Evolutionary conservation across 164 flowering plant genomes (phyloP), one percentile per base, ranked within the genome.

Genomic region (Santalum album): DNA sequence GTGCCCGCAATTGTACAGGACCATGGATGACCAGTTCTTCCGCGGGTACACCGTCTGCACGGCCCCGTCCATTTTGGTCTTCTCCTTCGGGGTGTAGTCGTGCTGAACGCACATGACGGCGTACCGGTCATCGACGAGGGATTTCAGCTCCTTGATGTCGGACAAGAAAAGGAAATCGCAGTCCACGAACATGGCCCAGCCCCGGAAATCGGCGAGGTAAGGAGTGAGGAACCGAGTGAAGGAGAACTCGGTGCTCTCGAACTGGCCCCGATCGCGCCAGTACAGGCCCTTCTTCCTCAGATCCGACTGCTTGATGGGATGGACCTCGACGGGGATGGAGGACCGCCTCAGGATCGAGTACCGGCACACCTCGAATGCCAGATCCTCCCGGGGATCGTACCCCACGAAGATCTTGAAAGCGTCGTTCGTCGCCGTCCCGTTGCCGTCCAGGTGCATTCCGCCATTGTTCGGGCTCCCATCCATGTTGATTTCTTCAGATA

Each of bases 21-120:
- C 98, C 96, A 88, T 88, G 0, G 98, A 91, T 9, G 96, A 86
- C 98, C 96, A 88, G 38, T 91, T 91, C 81, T 90, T 87, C 69
- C 92, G 77, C 0, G 90, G 96, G 53, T 91, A 91, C 25, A 81
- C 79, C 1, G 95, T 91, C 52, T 91, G 96, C 20, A 91, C 88
- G 0, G 69, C 92, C 0, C 98, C 98, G 48, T 91, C 98, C 96
- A 91, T 88, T 62, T 91, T 91, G 0, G 95, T 84, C 14, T 73
- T 78, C 67, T 91, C 98, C 48, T 86, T 91, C 0, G 98, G 98
- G 0, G 90, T 61, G 52, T 91, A 91, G 58, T 91, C 98, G 66
- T 88, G 96, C n/a, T 88, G 91, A 40, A 91, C 98, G 44, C 98
- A 88, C 98, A 88, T 86, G 1, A 88, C 47, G 0, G 98, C 98